Base-by-base conservation (phyloP, 495 filamentous ascomycete genomes). In the Arthonia radiata region DNA sequence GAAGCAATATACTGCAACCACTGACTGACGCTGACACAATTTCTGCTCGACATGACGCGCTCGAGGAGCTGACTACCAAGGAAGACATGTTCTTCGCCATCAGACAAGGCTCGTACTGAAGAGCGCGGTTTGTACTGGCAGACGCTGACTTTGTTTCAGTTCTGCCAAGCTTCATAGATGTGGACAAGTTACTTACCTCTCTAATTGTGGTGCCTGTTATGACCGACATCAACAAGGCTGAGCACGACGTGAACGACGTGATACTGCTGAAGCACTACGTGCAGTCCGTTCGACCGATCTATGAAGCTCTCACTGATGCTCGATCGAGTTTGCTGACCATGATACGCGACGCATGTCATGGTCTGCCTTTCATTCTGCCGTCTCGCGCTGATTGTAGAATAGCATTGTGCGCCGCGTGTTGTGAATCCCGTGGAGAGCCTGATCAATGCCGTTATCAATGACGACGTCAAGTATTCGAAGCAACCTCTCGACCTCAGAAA, bases 1-100 rank as follows among this genome's bases (percentile, higher is more conserved):
- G 77, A 30, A 69, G 68, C 34, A 83, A 71, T 31, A 68, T 94
- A 21, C 53, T 94, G 13, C 89, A 94, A 39, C 86, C 86, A n/a
- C 72, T 74, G 3, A 93, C 73, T 0, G 62, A 79, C 28, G 39
- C 49, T 23, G 51, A 64, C 8, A 62, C 56, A 5, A 51, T 76
- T 27, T 53, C 52, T 27, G 60, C 56, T 19, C 61, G 89, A 25
- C 76, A 74, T 32, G 77, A 90, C 38, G 79, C 83, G 0, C 48
- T 94, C 1, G 74, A 82, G 31, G 83, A 91, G 37, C 50, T 97
- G 14, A 69, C 67, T 0, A 62, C 63, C 1, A 81, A 79, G 31
- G 76, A 91, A 40, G 74, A 89, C 23, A 73, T 94, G 57, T 89
- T 93, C 47, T 67, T 60, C 23, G 65, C 71, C 30, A 61, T 79